phyloP scores from a whole-genome alignment of 768 basidiomycete species.

The Rossbeevera mucosa region DNA sequence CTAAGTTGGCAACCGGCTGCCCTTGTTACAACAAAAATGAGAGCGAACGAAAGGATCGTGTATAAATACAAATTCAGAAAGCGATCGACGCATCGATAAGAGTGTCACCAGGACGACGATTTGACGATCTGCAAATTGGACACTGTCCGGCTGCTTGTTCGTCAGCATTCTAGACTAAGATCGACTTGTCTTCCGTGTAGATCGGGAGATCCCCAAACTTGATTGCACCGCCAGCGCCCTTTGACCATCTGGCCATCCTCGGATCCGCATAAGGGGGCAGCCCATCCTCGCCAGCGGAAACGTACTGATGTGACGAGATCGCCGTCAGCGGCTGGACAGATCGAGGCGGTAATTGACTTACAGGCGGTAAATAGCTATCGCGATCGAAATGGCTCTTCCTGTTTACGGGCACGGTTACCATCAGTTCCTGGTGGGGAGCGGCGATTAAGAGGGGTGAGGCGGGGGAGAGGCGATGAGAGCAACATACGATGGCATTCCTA shows the following conservation, averaged over 20 bases:
- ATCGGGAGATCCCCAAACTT: slow-evolving; percentile 40
- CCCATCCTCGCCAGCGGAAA: slow-evolving; percentile 37
- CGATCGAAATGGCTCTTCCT: slow-evolving; percentile 37
- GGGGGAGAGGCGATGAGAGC: no score
- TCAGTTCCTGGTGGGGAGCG: slow-evolving; percentile 33
- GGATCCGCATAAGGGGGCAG: slow-evolving; percentile 28
- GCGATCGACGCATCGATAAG: slow-evolving; percentile 18
- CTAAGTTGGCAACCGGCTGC: not conserved
- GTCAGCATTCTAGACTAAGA: slow-evolving; percentile 1
- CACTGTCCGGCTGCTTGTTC: slow-evolving; percentile 1
- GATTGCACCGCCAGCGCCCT: slow-evolving; percentile 22
- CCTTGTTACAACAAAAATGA: not conserved
- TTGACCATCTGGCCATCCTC: slow-evolving; percentile 27
- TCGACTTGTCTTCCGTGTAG: slow-evolving; percentile 36
- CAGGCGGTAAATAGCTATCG: slow-evolving; percentile 41
- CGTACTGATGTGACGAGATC: slow-evolving; percentile 28
- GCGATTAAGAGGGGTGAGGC: slow-evolving; percentile 2
- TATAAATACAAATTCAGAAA: not conserved
- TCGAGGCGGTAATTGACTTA: slow-evolving; percentile 14
- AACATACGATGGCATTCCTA: slow-evolving; percentile 33
- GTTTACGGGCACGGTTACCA: slow-evolving; percentile 34
- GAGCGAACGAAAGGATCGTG: not conserved
- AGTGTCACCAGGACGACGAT: slow-evolving; percentile 8
- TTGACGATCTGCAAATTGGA: not conserved
- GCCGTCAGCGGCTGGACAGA: not conserved